These are phyloP conservation scores for Ophiostoma ulmi DNA, from an alignment of 2,329 filamentous ascomycete species.

Conservation along the genomic window DNA sequence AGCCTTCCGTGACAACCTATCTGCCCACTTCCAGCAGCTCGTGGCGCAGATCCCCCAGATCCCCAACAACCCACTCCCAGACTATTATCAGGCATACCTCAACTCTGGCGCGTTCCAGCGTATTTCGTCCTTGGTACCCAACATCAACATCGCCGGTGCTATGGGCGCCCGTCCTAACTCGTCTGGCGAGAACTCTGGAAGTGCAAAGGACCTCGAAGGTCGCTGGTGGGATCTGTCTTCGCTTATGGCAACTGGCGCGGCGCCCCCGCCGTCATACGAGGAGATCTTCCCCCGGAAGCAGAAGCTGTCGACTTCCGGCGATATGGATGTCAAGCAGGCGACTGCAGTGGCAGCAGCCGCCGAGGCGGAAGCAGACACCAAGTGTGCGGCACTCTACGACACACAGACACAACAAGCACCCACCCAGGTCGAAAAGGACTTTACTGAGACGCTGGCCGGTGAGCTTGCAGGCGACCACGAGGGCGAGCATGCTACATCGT, in stretches of 20 bases:
- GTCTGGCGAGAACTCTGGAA: constrained; percentile 33
- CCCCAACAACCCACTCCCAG: constrained; percentile 43
- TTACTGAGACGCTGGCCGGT: constrained; percentile 9
- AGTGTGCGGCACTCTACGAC: constrained; percentile 52
- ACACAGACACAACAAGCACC: neutral
- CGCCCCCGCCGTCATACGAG: constrained; percentile 68
- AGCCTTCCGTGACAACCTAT: constrained; percentile 63
- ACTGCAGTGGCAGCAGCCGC: constrained; percentile 54
- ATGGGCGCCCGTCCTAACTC: constrained; percentile 42
- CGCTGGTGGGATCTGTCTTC: constrained; percentile 65
- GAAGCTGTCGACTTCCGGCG: neutral
- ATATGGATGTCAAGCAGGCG: constrained; percentile 49
- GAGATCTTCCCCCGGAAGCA: constrained; percentile 56
- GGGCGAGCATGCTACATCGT: constrained; percentile 28
- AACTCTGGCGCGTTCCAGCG: constrained; percentile 60
- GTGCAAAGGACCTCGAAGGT: constrained; percentile 45
- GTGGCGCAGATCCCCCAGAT: constrained; percentile 43
- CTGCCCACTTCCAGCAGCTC: constrained; percentile 50
- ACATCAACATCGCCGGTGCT: constrained; percentile 51
- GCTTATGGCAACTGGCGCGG: constrained; percentile 37
- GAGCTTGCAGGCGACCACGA: constrained; percentile 33
- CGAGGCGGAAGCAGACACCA: constrained; percentile 55
- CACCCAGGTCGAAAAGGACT: neutral
- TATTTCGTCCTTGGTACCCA: constrained; percentile 68
- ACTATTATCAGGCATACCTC: constrained; percentile 65